Base-by-base conservation (phyloP, 352 stramenopile genomes). In the Pythium brachiatum region DNA sequence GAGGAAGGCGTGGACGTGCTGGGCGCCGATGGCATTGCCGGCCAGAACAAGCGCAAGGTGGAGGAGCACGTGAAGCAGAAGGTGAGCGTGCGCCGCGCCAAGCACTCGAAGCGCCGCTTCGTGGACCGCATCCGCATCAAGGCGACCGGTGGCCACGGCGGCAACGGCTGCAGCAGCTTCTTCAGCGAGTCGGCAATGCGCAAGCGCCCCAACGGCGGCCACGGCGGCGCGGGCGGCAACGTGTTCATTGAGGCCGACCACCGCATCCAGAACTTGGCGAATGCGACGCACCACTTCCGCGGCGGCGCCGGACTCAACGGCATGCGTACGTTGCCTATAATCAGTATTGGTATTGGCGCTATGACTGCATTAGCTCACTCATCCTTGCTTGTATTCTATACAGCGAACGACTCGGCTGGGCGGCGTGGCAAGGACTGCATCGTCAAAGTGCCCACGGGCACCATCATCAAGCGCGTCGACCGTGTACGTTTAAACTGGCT, bases 61-160 rank as follows among this genome's bases (percentile, higher is more conserved):
- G 81, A 92, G 62, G 83, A 95, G 64, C 81, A 92, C 47, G 81
- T 95, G 21, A 95, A 95, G 79, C 80, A 90, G 66, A 95, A 95
- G 58, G 86, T 95, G 51, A 79, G 83, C 54, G 69, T 95, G 53
- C 83, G 81, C 34, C 86, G 86, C 51, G 82, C 83, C 55, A 84
- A 94, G 71, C 86, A 94, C 73, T 89, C 83, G 31, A 96, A 94
- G 80, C 83, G 86, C 15, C 89, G 90, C 64, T 97, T 97, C 57
- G 86, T 97, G 34, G 89, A 97, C 71, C 83, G 86, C 68, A 93
- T 97, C 60, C 81, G 89, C 43, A 88, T 97, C 51, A 92, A 93
- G 47, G 85, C 87, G n/a, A 95, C 83, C 1, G 89, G 87, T 9
- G 89, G 89, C 13, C 83, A 96, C 56, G 89, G 89, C 34, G 89